These are phyloP conservation scores for Huntiella decipiens DNA, from an alignment of 2,329 filamentous ascomycete species.

Conservation along the genomic window DNA sequence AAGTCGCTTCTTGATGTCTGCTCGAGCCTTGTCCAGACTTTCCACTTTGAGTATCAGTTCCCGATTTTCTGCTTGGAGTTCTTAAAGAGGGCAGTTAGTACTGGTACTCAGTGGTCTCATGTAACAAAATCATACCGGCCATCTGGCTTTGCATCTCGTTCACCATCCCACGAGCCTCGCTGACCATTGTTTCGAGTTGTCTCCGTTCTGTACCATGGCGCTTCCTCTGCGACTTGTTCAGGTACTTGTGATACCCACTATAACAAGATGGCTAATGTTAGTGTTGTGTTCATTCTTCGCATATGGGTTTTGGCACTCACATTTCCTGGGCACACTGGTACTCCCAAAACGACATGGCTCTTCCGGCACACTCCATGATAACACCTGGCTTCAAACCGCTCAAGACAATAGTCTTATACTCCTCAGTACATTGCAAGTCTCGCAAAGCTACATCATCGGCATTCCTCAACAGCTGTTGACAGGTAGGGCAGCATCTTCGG, in stretches of 20 bases:
- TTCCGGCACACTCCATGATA: slow-evolving; percentile 72
- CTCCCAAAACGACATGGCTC: slow-evolving; percentile 66
- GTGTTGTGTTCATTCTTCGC: background rate
- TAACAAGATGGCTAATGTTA: background rate
- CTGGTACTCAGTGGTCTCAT: no score
- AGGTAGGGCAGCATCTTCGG: slow-evolving; percentile 53
- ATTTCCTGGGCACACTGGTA: slow-evolving; percentile 77
- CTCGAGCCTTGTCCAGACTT: slow-evolving; percentile 45
- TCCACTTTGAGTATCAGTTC: slow-evolving; percentile 50
- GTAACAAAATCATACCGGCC: slow-evolving; percentile 24
- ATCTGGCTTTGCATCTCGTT: slow-evolving; percentile 41
- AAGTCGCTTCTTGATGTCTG: slow-evolving; percentile 52
- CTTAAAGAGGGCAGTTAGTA: slow-evolving; percentile 16
- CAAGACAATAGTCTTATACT: slow-evolving; percentile 74
- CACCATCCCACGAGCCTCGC: slow-evolving; percentile 35
- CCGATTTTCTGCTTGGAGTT: slow-evolving; percentile 42
- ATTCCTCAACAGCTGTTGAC: slow-evolving; percentile 45
- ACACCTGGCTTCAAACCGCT: slow-evolving; percentile 63
- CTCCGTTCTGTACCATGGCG: slow-evolving; percentile 45
- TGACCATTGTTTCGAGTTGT: slow-evolving; percentile 55
- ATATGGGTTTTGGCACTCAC: slow-evolving; percentile 24
- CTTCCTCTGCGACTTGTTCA: slow-evolving; percentile 51
- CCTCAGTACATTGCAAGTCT: slow-evolving; percentile 60
- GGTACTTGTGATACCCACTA: slow-evolving; percentile 50
- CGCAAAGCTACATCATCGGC: slow-evolving; percentile 58